phyloP scores from a whole-genome alignment of 192 early-diverging fungal genomes.

The Entomortierella beljakovae region DNA sequence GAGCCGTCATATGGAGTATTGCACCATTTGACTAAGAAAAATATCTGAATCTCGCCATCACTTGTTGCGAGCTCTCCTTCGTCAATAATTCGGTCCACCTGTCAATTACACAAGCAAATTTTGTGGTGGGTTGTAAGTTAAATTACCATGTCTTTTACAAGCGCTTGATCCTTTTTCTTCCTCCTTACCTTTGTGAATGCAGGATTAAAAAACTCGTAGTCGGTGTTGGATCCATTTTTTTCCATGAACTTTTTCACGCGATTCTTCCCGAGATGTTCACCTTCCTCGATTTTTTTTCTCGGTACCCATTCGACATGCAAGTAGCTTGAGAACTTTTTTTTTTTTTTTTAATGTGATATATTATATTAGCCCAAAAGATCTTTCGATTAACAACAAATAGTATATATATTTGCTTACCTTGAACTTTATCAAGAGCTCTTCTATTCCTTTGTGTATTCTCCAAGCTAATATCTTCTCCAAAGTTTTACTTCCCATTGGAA shows the following conservation, averaged over 20 bases:
- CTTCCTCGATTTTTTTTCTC: slow-evolving; percentile 46
- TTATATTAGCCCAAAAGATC: too few species aligned
- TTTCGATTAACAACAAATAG: too few species aligned
- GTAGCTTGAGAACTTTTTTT: slow-evolving; percentile 73
- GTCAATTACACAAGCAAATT: slow-evolving; percentile 57
- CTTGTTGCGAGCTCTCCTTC: slow-evolving; percentile 76
- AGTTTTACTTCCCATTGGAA: slow-evolving; percentile 63
- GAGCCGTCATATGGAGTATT: slow-evolving; percentile 73
- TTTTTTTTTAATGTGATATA: too few species aligned
- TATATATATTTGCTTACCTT: slow-evolving; percentile 69
- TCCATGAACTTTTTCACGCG: slow-evolving; percentile 81
- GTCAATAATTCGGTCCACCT: slow-evolving; percentile 87
- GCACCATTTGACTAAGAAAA: slow-evolving; percentile 84
- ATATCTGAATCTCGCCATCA: slow-evolving; percentile 64
- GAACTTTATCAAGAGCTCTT: slow-evolving; percentile 82
- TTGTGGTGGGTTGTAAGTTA: slow-evolving; percentile 59
- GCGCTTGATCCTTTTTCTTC: neutral
- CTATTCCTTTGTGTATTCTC: slow-evolving; percentile 57
- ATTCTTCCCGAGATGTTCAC: slow-evolving; percentile 71
- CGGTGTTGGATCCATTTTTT: slow-evolving; percentile 65
- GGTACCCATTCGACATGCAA: slow-evolving; percentile 80
- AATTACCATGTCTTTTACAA: neutral
- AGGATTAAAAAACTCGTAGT: slow-evolving; percentile 72
- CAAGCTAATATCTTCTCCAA: slow-evolving; percentile 66
- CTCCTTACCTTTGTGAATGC: slow-evolving; percentile 67